phyloP scores from a whole-genome alignment of 1,284 basidiomycete genomes.

The Ustilago vetiveriae region DNA sequence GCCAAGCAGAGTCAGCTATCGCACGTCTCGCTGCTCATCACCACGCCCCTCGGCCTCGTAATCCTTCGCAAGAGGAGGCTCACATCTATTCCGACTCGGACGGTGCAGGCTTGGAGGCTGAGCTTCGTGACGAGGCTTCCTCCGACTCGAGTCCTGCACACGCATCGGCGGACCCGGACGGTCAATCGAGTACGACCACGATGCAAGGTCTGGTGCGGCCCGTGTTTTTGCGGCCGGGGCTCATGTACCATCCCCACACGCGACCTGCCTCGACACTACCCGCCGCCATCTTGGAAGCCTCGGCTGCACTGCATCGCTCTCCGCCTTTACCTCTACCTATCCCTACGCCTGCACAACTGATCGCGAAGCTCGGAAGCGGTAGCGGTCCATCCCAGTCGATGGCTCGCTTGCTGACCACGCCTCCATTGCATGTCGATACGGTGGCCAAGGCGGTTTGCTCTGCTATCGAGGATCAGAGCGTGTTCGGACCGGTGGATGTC shows the following conservation, averaged over 20 bases:
- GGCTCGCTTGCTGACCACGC: slow-evolving; percentile 79
- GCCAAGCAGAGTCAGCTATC: slow-evolving; percentile 83
- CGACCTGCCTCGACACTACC: slow-evolving; percentile 86
- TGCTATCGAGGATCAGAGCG: slow-evolving; percentile 68
- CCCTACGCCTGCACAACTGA: slow-evolving; percentile 71
- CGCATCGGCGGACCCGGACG: neutral
- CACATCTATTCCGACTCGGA: slow-evolving; percentile 40
- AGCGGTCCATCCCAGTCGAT: slow-evolving; percentile 71
- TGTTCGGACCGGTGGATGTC: slow-evolving; percentile 46
- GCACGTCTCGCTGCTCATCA: slow-evolving; percentile 68
- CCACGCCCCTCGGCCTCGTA: slow-evolving; percentile 81
- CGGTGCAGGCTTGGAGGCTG: slow-evolving; percentile 40
- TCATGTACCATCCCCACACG: slow-evolving; percentile 94
- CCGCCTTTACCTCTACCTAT: slow-evolving; percentile 70
- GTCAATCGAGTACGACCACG: neutral
- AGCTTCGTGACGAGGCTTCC: slow-evolving; percentile 26
- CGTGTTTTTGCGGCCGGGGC: slow-evolving; percentile 71
- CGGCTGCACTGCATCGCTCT: slow-evolving; percentile 51
- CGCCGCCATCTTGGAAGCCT: slow-evolving; percentile 82
- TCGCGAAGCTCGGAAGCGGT: slow-evolving; percentile 22
- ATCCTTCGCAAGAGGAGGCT: neutral
- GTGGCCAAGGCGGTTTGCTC: slow-evolving; percentile 84
- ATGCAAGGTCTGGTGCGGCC: slow-evolving; percentile 21
- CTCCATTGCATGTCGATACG: slow-evolving; percentile 94
- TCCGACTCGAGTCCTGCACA: neutral